Conservation (phyloP, 2,329 filamentous ascomycete species). For the Pseudopithomyces chartarum region DNA sequence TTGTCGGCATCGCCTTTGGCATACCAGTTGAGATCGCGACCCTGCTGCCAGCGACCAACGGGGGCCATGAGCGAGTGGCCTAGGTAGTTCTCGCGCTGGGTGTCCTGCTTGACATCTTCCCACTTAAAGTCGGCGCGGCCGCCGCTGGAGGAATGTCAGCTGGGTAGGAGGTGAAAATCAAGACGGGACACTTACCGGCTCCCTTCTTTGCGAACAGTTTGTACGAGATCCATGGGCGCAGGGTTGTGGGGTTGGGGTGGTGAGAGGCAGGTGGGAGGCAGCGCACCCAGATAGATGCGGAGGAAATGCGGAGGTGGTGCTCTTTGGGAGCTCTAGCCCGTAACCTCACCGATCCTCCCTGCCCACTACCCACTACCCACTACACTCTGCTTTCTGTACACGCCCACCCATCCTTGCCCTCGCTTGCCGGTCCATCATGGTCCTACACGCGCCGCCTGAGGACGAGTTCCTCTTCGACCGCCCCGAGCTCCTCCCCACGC, state of each 20-base stretch:
- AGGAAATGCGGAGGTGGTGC: slow-evolving; percentile 12
- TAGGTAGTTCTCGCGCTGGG: slow-evolving; percentile 87
- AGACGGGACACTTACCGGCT: slow-evolving; percentile 59
- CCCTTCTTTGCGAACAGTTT: slow-evolving; percentile 88
- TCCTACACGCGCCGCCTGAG: slow-evolving; percentile 33
- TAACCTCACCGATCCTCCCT: too few species aligned
- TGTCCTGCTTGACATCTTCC: slow-evolving; percentile 87
- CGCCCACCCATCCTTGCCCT: neutral
- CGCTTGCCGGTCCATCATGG: slow-evolving; percentile 23
- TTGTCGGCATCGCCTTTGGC: slow-evolving; percentile 61
- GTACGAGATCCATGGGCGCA: slow-evolving; percentile 82
- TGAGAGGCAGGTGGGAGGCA: slow-evolving; percentile 7
- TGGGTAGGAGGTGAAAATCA: neutral
- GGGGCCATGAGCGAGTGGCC: slow-evolving; percentile 92
- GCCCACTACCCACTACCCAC: neutral
- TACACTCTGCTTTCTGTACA: slow-evolving; percentile 4
- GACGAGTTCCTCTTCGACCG: slow-evolving; percentile 39
- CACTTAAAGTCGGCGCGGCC: slow-evolving; percentile 92
- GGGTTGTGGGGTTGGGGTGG: slow-evolving; percentile 11
- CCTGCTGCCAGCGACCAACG: slow-evolving; percentile 89
- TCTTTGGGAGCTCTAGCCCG: neutral
- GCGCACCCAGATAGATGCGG: slow-evolving; percentile 9
- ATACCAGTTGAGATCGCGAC: slow-evolving; percentile 71
- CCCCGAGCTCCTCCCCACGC: slow-evolving; percentile 24
- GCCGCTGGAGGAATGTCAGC: slow-evolving; percentile 59